Conservation (phyloP, 805 yeast genomes). For the Hanseniaspora taiwanica region DNA sequence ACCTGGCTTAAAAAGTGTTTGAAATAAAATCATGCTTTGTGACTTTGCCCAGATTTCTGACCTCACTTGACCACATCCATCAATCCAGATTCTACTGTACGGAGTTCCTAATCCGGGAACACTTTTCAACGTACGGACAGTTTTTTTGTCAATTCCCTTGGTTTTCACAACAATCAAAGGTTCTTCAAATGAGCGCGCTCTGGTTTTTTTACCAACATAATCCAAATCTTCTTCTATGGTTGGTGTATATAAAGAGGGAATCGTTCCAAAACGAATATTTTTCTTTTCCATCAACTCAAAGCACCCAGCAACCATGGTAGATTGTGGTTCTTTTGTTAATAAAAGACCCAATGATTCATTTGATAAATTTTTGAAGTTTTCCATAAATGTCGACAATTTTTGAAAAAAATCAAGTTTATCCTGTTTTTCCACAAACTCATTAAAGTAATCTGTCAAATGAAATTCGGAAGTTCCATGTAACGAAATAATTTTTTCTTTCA, state of each 20-base stretch:
- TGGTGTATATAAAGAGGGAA: not conserved
- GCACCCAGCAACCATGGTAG: not conserved
- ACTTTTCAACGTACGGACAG: constrained; percentile 7
- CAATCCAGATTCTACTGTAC: constrained; percentile 62
- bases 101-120: constrained; percentile 49
- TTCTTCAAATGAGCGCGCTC: constrained; percentile 46
- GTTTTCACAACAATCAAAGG: constrained; percentile 42
- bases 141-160: constrained; percentile 4
- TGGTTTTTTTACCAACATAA: constrained; percentile 66
- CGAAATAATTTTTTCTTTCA: constrained; percentile 41
- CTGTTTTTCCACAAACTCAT: constrained; percentile 17
- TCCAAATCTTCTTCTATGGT: constrained; percentile 35
- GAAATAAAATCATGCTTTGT: constrained; percentile 32
- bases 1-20: constrained; percentile 45
- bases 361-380: constrained; percentile 27
- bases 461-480: constrained; percentile 34
- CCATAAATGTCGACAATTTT: constrained; percentile 34
- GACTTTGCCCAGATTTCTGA: constrained; percentile 45
- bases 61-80: constrained; percentile 48
- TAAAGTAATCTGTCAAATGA: constrained; percentile 12
- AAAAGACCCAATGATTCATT: constrained; percentile 38
- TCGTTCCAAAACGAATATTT: not conserved
- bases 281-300: not conserved
- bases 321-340: constrained; percentile 32
- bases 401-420: constrained; percentile 27